Percentiles rank a stretch among this genome's conserved stretches.
Evolutionary conservation across 345 rosid genomes (phyloP).

Genomic region (Brassica carinata): DNA sequence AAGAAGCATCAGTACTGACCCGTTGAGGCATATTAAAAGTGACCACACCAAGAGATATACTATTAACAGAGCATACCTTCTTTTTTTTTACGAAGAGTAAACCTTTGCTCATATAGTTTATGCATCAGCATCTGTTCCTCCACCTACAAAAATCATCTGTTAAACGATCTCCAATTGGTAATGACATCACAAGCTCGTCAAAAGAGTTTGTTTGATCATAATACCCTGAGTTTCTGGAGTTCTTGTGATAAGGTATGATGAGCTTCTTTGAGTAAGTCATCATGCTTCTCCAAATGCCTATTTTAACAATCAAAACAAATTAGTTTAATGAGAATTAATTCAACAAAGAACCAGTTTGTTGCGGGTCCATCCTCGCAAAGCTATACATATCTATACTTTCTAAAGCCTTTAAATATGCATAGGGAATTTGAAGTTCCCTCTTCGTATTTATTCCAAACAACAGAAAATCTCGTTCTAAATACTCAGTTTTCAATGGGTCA

Average conservation of each 20-base stretch:
- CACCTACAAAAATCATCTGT: conserved; percentile 43
- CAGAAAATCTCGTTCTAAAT: background rate
- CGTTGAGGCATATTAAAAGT: conserved; percentile 6
- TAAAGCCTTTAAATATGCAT: background rate
- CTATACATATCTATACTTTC: background rate
- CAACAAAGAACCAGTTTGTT: conserved; percentile 25
- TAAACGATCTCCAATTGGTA: background rate
- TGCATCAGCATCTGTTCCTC: conserved; percentile 83
- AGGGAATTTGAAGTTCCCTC: background rate
- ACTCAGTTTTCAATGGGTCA: background rate
- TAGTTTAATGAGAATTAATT: conserved; percentile 19
- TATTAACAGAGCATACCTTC: conserved; percentile 43
- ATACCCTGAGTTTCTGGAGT: conserved; percentile 58
- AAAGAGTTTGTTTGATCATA: background rate
- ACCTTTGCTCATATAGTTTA: conserved; percentile 61
- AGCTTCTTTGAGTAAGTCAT: conserved; percentile 51
- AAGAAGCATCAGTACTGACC: conserved; percentile 26
- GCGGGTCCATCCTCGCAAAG: conserved; percentile 27
- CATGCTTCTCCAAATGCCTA: conserved; percentile 68
- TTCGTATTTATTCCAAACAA: background rate
- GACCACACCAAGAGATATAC: conserved; percentile 20
- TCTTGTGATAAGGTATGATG: conserved; percentile 48
- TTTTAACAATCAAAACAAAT: background rate
- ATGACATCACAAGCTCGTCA: background rate
- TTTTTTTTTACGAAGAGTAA: conserved; percentile 43